A percentile compares a stretch with the other conserved stretches of the same genome.
These are phyloP conservation scores for Russula olivacea DNA, from an alignment of 768 basidiomycete species.

Conservation along the genomic window DNA sequence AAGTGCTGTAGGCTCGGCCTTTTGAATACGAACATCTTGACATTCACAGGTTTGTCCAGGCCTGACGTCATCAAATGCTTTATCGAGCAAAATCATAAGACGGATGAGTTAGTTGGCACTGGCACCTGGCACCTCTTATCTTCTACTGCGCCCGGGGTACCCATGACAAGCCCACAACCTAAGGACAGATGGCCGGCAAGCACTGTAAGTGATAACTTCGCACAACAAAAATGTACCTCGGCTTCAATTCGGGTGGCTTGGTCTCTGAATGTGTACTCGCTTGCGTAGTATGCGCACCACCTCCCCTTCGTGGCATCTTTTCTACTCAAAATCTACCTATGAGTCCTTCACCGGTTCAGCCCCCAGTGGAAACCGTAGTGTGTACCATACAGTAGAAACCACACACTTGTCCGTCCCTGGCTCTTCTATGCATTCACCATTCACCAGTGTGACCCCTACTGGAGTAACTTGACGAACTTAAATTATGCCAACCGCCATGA, in stretches of 20 bases:
- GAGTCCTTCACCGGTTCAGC: too few species aligned
- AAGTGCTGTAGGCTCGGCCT: neutral
- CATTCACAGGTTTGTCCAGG: neutral
- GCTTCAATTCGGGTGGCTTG: too few species aligned
- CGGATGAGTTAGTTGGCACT: too few species aligned
- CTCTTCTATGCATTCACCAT: too few species aligned
- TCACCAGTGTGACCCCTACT: too few species aligned
- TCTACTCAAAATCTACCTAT: neutral
- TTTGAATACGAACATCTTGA: neutral
- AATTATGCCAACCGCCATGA: too few species aligned
- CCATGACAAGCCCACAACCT: too few species aligned
- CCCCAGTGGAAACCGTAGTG: conserved; percentile 39
- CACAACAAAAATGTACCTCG: too few species aligned
- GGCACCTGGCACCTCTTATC: too few species aligned
- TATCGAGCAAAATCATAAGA: neutral
- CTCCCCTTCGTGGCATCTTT: conserved; percentile 7
- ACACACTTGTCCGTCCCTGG: too few species aligned
- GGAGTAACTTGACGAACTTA: too few species aligned
- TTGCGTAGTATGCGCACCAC: conserved; percentile 47
- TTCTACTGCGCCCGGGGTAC: neutral
- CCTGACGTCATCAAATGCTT: conserved; percentile 3
- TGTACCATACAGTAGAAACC: conserved; percentile 25
- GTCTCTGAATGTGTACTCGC: conserved; percentile 59
- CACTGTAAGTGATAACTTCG: neutral
- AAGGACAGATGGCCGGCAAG: too few species aligned